Percentiles rank a stretch among this genome's conserved stretches.
Evolutionary conservation across 768 basidiomycete genomes (phyloP).

Genomic region (Amanita rubescens): DNA sequence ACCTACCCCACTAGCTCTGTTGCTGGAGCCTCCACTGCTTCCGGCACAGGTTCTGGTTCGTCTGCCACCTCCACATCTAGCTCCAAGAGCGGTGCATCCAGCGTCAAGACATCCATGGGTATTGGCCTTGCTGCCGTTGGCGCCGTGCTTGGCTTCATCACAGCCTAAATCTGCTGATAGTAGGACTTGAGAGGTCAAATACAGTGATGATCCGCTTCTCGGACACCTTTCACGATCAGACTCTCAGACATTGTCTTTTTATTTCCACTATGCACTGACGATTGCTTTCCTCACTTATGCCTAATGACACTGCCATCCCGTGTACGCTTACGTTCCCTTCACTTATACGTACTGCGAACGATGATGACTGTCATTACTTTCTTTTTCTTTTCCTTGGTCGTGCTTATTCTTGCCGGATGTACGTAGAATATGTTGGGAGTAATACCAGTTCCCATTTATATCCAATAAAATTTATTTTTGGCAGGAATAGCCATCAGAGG

Average conservation of each 20-base stretch:
- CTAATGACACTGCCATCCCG: not conserved
- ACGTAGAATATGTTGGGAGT: not conserved
- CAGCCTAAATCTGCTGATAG: not conserved
- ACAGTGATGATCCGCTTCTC: not conserved
- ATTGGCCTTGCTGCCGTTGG: constrained; percentile 6
- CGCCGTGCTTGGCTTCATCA: constrained; percentile 8
- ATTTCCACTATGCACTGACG: not conserved
- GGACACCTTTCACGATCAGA: not conserved
- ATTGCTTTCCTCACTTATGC: not conserved
- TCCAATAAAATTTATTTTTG: no score
- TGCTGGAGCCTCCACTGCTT: not conserved
- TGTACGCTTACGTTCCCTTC: not conserved
- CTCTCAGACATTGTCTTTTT: not conserved
- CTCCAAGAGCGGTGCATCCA: not conserved
- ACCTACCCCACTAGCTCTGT: constrained; percentile 1
- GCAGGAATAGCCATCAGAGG: no score
- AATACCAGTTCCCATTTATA: not conserved
- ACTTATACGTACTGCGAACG: not conserved
- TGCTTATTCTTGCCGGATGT: not conserved
- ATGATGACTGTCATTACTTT: not conserved
- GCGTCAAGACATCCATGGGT: constrained; percentile 2
- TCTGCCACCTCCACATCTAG: not conserved
- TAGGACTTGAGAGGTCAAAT: not conserved
- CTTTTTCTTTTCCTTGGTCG: not conserved
- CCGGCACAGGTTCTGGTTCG: not conserved